Evolutionary conservation across 2,329 filamentous ascomycete species (phyloP).

Genomic region (Apiospora hydei): DNA sequence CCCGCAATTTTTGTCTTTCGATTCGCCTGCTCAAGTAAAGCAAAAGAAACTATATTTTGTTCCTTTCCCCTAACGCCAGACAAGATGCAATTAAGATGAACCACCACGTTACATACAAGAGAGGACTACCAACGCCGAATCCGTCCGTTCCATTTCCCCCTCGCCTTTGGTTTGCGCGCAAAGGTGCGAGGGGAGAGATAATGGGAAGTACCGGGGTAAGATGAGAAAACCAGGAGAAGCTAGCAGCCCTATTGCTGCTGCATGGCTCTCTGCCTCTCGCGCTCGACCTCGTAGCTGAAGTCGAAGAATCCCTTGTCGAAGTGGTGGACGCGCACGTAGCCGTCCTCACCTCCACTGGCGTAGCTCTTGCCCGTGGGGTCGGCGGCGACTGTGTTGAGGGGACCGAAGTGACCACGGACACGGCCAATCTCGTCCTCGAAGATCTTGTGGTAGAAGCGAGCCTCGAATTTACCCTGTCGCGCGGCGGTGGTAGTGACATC

Average conservation of each 20-base stretch:
- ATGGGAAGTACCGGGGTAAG: conserved; percentile 12
- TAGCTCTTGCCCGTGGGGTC: conserved; percentile 93
- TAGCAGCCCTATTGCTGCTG: conserved; percentile 21
- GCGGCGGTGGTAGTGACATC: conserved; percentile 95
- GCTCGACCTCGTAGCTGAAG: conserved; percentile 98
- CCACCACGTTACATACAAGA: conserved; percentile 22
- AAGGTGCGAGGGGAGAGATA: neutral
- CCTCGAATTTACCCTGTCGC: conserved; percentile 98
- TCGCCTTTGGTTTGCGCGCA: neutral
- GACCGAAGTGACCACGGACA: conserved; percentile 96
- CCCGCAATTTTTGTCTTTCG: conserved; percentile 19
- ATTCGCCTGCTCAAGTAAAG: conserved; percentile 24
- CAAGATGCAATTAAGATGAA: conserved; percentile 24
- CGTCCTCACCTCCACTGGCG: conserved; percentile 95
- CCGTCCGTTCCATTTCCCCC: conserved; percentile 23
- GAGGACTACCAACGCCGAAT: conserved; percentile 24
- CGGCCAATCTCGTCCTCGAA: conserved; percentile 99
- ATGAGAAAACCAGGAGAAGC: conserved; percentile 19
- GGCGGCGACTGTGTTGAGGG: conserved; percentile 93
- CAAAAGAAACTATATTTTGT: conserved; percentile 23
- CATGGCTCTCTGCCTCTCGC: conserved; percentile 68
- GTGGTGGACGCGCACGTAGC: conserved; percentile 97
- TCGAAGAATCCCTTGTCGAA: conserved; percentile 99
- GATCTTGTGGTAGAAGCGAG: conserved; percentile 99
- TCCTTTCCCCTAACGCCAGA: conserved; percentile 25